Percentiles rank a stretch among this genome's conserved stretches.
Conservation (phyloP, 2,329 filamentous ascomycete species). For the Neurospora sp. region DNA sequence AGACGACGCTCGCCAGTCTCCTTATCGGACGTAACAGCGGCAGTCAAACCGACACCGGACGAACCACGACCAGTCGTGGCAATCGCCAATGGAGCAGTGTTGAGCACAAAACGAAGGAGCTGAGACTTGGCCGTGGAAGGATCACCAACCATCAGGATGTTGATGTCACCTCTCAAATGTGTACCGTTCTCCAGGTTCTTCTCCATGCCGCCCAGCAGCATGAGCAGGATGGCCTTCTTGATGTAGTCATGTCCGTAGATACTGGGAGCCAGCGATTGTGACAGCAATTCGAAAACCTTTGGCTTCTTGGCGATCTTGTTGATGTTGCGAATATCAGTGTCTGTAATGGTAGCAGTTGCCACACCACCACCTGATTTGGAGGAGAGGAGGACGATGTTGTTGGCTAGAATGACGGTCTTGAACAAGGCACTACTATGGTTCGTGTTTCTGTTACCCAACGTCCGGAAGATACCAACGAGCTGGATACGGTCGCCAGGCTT, state of each 20-base stretch:
- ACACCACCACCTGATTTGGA: constrained; percentile 94
- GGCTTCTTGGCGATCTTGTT: constrained; percentile 95
- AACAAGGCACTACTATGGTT: constrained; percentile 86
- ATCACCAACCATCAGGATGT: constrained; percentile 98
- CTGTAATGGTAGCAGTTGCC: constrained; percentile 83
- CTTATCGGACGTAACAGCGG: constrained; percentile 92
- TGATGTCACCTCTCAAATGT: constrained; percentile 96
- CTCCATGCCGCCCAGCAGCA: constrained; percentile 92
- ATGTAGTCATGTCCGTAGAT: constrained; percentile 97
- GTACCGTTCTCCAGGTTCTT: constrained; percentile 98
- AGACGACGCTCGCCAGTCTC: constrained; percentile 91
- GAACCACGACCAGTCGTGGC: constrained; percentile 95
- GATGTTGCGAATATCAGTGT: constrained; percentile 96
- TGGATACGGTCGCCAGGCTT: constrained; percentile 96
- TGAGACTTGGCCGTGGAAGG: constrained; percentile 99
- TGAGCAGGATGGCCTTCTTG: constrained; percentile 92
- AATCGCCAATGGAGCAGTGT: constrained; percentile 92
- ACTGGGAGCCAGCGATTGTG: constrained; percentile 88
- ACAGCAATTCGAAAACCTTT: constrained; percentile 84
- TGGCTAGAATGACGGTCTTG: constrained; percentile 86
- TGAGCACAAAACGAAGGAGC: constrained; percentile 88
- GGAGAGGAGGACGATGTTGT: constrained; percentile 88
- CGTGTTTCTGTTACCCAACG: constrained; percentile 88
- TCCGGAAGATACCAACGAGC: constrained; percentile 91
- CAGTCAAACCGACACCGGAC: constrained; percentile 93